phyloP scores from a whole-genome alignment of 345 rosid genomes.

The Nephelium lappaceum region DNA sequence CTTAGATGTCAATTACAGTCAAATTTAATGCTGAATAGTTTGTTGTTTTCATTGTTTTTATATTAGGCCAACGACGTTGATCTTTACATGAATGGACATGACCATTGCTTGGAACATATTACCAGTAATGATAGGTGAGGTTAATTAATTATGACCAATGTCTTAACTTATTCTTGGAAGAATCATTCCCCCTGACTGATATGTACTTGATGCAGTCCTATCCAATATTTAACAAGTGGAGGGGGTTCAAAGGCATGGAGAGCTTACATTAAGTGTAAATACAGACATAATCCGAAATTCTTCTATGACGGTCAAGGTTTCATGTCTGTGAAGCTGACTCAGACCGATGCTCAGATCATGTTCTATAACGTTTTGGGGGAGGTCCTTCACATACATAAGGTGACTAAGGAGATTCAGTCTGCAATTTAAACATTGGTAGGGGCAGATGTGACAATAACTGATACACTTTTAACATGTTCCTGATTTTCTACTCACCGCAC shows the following conservation, averaged over 20 bases:
- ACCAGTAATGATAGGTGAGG: constrained; percentile 39
- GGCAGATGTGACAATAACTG: constrained; percentile 28
- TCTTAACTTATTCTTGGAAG: too few species aligned
- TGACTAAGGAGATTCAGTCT: too few species aligned
- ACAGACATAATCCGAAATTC: constrained; percentile 38
- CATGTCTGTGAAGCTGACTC: constrained; percentile 56
- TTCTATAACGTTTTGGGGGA: constrained; percentile 62
- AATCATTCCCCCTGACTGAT: too few species aligned
- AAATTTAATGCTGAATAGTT: too few species aligned
- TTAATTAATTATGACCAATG: too few species aligned
- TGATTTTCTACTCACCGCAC: too few species aligned
- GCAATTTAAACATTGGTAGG: too few species aligned
- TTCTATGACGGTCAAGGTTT: constrained; percentile 83
- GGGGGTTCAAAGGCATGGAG: constrained; percentile 91
- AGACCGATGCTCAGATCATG: constrained; percentile 26
- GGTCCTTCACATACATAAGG: constrained; percentile 38
- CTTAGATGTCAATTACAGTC: too few species aligned
- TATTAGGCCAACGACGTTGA: constrained; percentile 46
- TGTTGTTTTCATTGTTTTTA: too few species aligned
- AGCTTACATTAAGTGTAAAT: constrained; percentile 36
- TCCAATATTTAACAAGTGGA: constrained; percentile 73
- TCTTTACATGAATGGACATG: constrained; percentile 56
- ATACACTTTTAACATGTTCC: neutral
- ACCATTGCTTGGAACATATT: constrained; percentile 52
- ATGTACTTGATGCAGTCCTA: constrained; percentile 29